Base-by-base conservation (phyloP, 129 eudicot genomes). In the Flaveria ramosissima region DNA sequence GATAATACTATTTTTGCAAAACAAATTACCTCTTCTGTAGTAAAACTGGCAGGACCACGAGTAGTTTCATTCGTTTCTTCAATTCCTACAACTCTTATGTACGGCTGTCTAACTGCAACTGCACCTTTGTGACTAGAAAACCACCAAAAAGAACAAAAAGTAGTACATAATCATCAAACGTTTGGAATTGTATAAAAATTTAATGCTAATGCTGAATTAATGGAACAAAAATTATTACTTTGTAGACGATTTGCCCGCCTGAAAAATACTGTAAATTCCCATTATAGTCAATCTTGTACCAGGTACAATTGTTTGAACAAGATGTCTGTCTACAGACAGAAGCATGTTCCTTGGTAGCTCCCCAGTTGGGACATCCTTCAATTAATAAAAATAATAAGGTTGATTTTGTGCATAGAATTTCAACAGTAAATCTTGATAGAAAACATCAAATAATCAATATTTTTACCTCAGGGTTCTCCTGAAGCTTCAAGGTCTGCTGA, bases 91-190 rank as follows among this genome's bases (percentile, higher is more conserved):
- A 95, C 96, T 72, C 99, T 77, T 70, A 95, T 89, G 72, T 95
- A 95, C 10, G 99, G 99, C 62, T 95, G 99, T 74, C 99, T 89
- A 78, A 95, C 86, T 69, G 99, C 99, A 83, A 95, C 99, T 51
- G 99, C 99, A 75, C 94, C 94, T 84, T 83, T 95, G 70, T 92
- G 96, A 51, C 99, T 95, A 77, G 74, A 62, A 63, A 63, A 63
- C 16, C 46, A 63, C 42, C 53, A 80, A 52, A 21, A 84, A 46
- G 12, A 32, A 24, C 41, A 73, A 9, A 12, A 79, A n/a, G 11
- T 30, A 39, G 20, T 23, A 68, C 15, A 81, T 9, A 51, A 55
- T 72, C 51, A 78, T 24, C 39, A 16, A 26, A n/a, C 36, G 24
- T 15, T 78, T 13, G 9, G 11, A 16, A 50, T 9, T 9, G 56